A percentile compares a stretch with the other conserved stretches of the same genome.
These are phyloP conservation scores for Setomelanomma holmii DNA, from an alignment of 2,329 filamentous ascomycete genomes.

Conservation along the genomic window DNA sequence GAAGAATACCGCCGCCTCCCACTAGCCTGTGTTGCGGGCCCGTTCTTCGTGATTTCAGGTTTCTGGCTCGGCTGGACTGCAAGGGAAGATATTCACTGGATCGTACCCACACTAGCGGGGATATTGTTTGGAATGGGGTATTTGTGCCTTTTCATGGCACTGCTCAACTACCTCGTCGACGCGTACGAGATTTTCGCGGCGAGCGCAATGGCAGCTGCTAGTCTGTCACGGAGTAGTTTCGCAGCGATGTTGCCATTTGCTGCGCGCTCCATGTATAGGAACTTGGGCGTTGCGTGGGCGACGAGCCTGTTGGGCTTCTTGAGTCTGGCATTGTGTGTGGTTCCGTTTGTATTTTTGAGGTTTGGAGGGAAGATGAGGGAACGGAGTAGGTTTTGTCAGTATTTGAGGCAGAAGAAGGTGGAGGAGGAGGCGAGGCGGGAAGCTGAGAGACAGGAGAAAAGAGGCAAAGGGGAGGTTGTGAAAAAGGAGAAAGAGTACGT, in stretches of 20 bases:
- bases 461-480: constrained; percentile 7
- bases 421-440: constrained; percentile 35
- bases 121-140: constrained; percentile 56
- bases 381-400: constrained; percentile 68
- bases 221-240: constrained; percentile 76
- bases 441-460: constrained; percentile 20
- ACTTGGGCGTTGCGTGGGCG: constrained; percentile 73
- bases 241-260: constrained; percentile 66
- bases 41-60: constrained; percentile 56
- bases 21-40: constrained; percentile 73
- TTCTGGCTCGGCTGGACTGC: constrained; percentile 57
- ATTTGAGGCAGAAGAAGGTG: constrained; percentile 54
- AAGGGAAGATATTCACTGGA: constrained; percentile 49
- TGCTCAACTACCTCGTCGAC: constrained; percentile 67
- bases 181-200: constrained; percentile 79
- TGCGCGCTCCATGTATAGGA: constrained; percentile 66
- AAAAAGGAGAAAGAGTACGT: constrained; percentile 12
- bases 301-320: constrained; percentile 60
- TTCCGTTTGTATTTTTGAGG: constrained; percentile 66
- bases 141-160: constrained; percentile 59
- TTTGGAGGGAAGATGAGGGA: constrained; percentile 63
- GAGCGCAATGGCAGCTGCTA: constrained; percentile 83
- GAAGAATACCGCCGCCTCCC: constrained; percentile 76
- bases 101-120: constrained; percentile 51
- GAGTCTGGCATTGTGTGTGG: constrained; percentile 58